Evolutionary conservation across 805 yeast genomes (phyloP).

Genomic region (Lipomyces orientalis): DNA sequence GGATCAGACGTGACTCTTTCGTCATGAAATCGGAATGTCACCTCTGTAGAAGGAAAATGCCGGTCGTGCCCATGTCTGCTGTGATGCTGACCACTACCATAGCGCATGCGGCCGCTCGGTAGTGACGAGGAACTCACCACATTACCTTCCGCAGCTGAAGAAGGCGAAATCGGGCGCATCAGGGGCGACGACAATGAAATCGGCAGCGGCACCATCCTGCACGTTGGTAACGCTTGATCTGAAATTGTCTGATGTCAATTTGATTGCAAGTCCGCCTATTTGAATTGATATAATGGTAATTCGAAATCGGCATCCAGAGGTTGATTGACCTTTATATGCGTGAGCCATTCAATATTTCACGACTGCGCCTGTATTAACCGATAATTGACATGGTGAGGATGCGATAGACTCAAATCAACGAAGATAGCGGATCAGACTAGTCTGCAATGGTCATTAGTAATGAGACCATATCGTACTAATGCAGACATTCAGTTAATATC

Average conservation of each 20-base stretch:
- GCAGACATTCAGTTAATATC: not conserved
- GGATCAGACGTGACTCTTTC: slow-evolving; percentile 59
- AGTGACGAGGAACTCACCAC: not conserved
- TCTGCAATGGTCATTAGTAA: not conserved
- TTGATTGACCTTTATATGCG: not conserved
- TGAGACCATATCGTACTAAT: not conserved
- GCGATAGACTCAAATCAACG: not conserved
- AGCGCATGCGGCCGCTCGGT: not conserved
- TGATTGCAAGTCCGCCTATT: not conserved
- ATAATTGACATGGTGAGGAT: not conserved
- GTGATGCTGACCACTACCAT: not conserved
- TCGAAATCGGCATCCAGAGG: not conserved
- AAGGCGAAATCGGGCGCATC: not conserved
- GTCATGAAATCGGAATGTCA: slow-evolving; percentile 59
- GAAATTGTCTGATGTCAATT: too few relatives aligned
- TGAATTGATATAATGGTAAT: not conserved
- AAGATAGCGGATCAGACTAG: not conserved
- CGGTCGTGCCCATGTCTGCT: not conserved
- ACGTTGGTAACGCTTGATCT: not conserved
- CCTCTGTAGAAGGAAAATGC: slow-evolving; percentile 7
- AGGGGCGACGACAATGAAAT: slow-evolving; percentile 2
- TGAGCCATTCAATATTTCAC: not conserved
- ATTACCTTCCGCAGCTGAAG: not conserved
- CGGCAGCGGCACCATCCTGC: not conserved
- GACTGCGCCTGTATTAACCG: not conserved